Base-by-base conservation (phyloP, 768 basidiomycete species). In the Nidularia pulvinata region DNA sequence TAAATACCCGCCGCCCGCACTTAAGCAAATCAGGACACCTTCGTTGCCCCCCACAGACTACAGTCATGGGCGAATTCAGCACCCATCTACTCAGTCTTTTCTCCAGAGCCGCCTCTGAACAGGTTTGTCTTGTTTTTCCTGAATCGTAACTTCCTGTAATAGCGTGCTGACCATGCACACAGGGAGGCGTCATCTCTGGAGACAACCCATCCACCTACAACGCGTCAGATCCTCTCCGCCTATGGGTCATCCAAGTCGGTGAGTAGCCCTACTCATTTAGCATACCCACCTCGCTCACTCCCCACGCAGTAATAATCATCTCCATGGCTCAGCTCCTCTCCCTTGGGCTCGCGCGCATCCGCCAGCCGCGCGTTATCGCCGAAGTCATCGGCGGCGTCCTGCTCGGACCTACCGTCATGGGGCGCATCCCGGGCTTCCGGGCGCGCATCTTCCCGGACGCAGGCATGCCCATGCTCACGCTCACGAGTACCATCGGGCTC, bases 301-400 rank as follows among this genome's bases (percentile, higher is more conserved):
- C 48, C 48, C 35, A 54, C 51, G 42, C 68, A 84, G 88, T 88
- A 48, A 82, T 98, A 59, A 94, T 98, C 72, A 78, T 97, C 53
- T 70, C 70, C 34, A 85, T 94, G 78, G 84, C 86, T 36, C 91
- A 95, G 63, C 54, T 89, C 5, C 82, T 98, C 7, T 78, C 83
- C 0, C 68, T 90, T 16, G 53, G 81, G 49, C 76, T 97, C 19
- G 67, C 74, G 6, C 85, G 79, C 52, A 83, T 96, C 35, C 85
- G 83, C 34, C 95, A 98, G 62, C 96, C 96, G 1, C 79, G 87
- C n/a, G 95, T 98, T 55, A 93, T 97, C 50, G 86, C 94, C 42
- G 95, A 98, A 67, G 89, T 97, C 55, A 83, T 98, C 52, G 93
- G 88, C 0, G 96, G 96, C 19, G 85, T 98, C 58, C 62, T 98